These are phyloP conservation scores for Rhizophagus clarus DNA, from an alignment of 192 early-diverging fungal species.

Conservation along the genomic window DNA sequence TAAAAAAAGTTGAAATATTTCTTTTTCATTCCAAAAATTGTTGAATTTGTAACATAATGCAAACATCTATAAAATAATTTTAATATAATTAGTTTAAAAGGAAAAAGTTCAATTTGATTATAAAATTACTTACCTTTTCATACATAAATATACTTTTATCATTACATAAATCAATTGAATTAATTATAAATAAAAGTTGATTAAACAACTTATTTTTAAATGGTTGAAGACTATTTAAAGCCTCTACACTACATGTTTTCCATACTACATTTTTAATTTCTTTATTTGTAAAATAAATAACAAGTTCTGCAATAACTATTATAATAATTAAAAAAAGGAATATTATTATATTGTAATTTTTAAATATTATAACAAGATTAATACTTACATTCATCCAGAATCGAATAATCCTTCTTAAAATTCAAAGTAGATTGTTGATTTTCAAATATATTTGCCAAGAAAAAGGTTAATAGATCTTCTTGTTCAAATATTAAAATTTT, in stretches of 20 bases:
- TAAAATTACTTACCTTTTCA: not conserved
- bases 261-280: not conserved
- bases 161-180: not conserved
- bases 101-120: not conserved
- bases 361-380: not conserved
- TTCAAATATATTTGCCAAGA: not conserved
- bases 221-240: not conserved
- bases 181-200: not conserved
- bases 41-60: not conserved
- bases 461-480: not conserved
- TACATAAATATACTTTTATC: not conserved
- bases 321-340: not conserved
- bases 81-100: not conserved
- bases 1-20: not conserved
- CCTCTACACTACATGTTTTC: not conserved
- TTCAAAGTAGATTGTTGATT: not conserved
- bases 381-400: not conserved
- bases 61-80: not conserved
- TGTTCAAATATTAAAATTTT: not conserved
- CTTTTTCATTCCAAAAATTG: not conserved
- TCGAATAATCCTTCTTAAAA: not conserved
- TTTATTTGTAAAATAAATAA: not conserved
- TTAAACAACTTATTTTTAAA: not conserved
- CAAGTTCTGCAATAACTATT: conserved; percentile 4
- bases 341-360: not conserved